Base-by-base conservation (phyloP, 1,284 basidiomycete species). In the Ustanciosporium gigantosporum region DNA sequence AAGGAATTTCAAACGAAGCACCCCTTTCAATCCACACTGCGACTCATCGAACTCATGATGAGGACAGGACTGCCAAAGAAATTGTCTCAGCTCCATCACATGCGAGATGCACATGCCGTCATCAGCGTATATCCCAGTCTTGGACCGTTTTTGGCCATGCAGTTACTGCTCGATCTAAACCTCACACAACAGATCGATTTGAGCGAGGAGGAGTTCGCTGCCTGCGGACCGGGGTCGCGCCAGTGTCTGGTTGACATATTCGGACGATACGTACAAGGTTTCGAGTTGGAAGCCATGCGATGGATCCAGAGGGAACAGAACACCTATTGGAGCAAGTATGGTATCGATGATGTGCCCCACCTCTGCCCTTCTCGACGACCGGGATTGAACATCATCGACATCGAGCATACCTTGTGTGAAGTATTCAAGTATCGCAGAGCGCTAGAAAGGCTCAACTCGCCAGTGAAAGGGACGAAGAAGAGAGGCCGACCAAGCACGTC, bases 391-490 rank as follows among this genome's bases (percentile, higher is more conserved):
- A 72, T 80, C 52, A 79, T 81, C 49, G 81, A 82, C 64, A 80
- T 87, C 44, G 86, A 87, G 73, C 86, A 87, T 66, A 81, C 83
- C 0, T 73, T 87, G 16, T 87, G 86, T 69, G 86, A 87, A 62
- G 79, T n/a, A n/a, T n/a, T n/a, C n/a, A n/a, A n/a, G n/a, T n/a
- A n/a, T n/a, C n/a, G n/a, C n/a, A n/a, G n/a, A n/a, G n/a, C n/a
- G n/a, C n/a, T n/a, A n/a, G n/a, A n/a, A n/a, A n/a, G n/a, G n/a
- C n/a, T n/a, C n/a, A n/a, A n/a, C n/a, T n/a, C n/a, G n/a, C n/a
- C n/a, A n/a, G n/a, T n/a, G n/a, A n/a, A n/a, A n/a, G n/a, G n/a
- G n/a, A n/a, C n/a, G n/a, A n/a, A n/a, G n/a, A n/a, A n/a, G n/a
- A n/a, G n/a, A n/a, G n/a, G n/a, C n/a, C n/a, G n/a, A n/a, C n/a